Evolutionary conservation across 1,139 yeast genomes (phyloP), one percentile per base, ranked within the genome.

Genomic region (Candida pseudoviswanathii): DNA sequence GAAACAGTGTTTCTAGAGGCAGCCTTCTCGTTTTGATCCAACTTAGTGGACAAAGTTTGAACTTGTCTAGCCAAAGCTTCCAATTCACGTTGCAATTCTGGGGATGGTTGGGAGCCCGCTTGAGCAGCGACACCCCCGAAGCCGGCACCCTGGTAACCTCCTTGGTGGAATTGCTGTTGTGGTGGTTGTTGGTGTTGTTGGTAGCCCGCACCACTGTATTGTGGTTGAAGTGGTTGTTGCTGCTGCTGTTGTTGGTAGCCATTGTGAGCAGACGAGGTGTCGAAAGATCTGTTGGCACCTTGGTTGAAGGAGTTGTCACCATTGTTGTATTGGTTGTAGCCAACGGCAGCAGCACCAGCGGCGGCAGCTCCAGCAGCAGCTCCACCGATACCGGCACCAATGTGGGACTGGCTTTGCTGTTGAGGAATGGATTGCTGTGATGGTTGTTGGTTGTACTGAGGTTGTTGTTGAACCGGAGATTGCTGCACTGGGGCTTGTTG

Each of bases 21-120:
- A 27, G 48, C 29, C 33, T 42, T 47, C 32, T 54, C 55, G 40
- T 50, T 54, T 44, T 60, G 50, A 55, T 75, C 80, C 57, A 77
- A 71, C 59, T 75, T 77, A 56, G 73, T 70, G 33, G 75, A 67
- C 62, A 78, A 68, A 47, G 68, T 65, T 55, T 72, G 67, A 57
- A 78, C 75, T 58, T 71, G 69, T 55, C 73, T 70, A 44, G 71
- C 70, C 43, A 79, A 75, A 45, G 65, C 67, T 40, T 68, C 70
- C 57, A 74, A 66, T 50, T 71, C 78, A 43, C 54, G 52, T 48
- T 55, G 56, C n/a, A 55, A 45, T 33, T 46, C 54, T 33, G 58
- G 53, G 1, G 57, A 48, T 25, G 57, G 46, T 46, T 45, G 48
- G 6, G 40, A 11, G 24, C 11, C 31, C 10, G 16, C 42, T 37